Conservation (phyloP, 129 eudicot species). For the Saposhnikovia divaricata region DNA sequence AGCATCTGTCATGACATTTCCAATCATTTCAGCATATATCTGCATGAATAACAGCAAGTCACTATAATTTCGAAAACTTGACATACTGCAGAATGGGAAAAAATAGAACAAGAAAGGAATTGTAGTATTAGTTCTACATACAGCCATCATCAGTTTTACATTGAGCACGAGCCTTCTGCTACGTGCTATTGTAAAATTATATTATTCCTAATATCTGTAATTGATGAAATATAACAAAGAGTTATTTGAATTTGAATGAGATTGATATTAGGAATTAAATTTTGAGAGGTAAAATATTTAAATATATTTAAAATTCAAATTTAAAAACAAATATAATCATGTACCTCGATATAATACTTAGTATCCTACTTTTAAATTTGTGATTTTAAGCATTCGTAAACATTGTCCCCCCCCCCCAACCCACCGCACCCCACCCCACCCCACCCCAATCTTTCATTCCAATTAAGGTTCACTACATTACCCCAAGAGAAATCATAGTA, state of each 20-base stretch:
- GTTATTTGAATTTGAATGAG: not conserved
- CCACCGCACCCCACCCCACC: too few species aligned
- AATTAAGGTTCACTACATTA: not conserved
- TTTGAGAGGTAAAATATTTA: not conserved
- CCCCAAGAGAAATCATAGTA: not conserved
- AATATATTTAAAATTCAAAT: too few species aligned
- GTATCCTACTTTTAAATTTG: not conserved
- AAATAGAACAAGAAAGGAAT: not conserved
- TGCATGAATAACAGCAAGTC: conserved; percentile 17
- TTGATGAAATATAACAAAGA: not conserved
- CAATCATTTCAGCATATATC: conserved; percentile 98
- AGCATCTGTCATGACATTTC: conserved; percentile 97
- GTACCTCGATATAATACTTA: not conserved
- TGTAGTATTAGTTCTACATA: not conserved
- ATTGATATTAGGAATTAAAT: not conserved
- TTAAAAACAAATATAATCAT: not conserved
- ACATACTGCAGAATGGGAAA: not conserved
- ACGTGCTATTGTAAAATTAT: not conserved
- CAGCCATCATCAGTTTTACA: not conserved
- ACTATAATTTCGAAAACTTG: not conserved
- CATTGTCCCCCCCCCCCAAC: not conserved
- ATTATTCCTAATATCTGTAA: not conserved
- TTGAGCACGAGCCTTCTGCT: not conserved
- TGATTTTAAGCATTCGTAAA: not conserved
- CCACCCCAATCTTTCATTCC: not conserved